These are phyloP conservation scores for Conticribra weissflogii DNA, from an alignment of 108 stramenopile genomes.

Conservation along the genomic window DNA sequence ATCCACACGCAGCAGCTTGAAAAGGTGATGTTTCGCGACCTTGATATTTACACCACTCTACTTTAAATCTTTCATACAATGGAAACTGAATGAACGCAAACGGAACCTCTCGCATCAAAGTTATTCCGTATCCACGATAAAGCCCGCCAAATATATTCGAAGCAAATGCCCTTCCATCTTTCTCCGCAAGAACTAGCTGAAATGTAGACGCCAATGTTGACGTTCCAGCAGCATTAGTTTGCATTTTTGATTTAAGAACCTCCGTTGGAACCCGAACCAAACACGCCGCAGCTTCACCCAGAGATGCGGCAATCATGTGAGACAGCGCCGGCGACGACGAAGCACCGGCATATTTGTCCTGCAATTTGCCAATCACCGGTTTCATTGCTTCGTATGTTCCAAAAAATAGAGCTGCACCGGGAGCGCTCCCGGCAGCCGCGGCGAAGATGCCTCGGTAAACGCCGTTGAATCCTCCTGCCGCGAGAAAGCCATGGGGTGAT, in stretches of 20 bases:
- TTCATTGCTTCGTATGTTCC: conserved; percentile 91
- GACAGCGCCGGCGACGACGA: conserved; percentile 57
- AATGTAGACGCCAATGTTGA: conserved; percentile 55
- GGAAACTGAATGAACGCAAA: conserved; percentile 93
- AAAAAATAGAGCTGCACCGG: conserved; percentile 96
- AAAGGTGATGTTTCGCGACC: conserved; percentile 60
- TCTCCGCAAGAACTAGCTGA: conserved; percentile 61
- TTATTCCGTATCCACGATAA: conserved; percentile 90
- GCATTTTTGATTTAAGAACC: conserved; percentile 97
- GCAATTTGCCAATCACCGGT: conserved; percentile 53
- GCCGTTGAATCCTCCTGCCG: conserved; percentile 88
- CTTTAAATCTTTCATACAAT: conserved; percentile 79
- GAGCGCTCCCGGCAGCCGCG: conserved; percentile 87
- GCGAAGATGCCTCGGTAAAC: conserved; percentile 89
- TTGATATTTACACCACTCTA: conserved; percentile 51
- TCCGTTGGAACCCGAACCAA: conserved; percentile 98
- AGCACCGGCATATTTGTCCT: conserved; percentile 25
- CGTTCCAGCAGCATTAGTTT: conserved; percentile 69
- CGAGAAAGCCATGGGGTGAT: conserved; percentile 85
- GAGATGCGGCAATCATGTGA: conserved; percentile 91
- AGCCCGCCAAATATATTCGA: conserved; percentile 65
- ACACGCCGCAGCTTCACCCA: conserved; percentile 94
- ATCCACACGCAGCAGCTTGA: conserved; percentile 86
- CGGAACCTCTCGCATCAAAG: conserved; percentile 89
- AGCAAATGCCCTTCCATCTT: conserved; percentile 50